Evolutionary conservation across 164 flowering plant genomes (phyloP).

Genomic region (Berberis thunbergii): DNA sequence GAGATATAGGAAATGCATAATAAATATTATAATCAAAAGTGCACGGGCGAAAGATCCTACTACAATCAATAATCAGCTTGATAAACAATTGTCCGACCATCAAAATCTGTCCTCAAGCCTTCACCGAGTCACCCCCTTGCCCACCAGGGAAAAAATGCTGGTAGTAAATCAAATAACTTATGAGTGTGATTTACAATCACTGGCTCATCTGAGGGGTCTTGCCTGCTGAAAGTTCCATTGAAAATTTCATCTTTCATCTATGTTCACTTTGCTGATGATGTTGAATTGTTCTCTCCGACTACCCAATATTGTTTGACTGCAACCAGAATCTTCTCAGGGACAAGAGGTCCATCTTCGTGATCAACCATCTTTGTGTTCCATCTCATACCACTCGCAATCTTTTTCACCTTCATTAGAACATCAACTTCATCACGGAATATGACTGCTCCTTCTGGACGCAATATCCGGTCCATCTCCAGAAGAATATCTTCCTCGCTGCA

Average conservation of each 20-base stretch:
- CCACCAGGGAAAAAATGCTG: slow-evolving; percentile 2
- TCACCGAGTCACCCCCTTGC: background rate
- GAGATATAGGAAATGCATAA: background rate
- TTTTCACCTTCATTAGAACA: slow-evolving; percentile 58
- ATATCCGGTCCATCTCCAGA: slow-evolving; percentile 84
- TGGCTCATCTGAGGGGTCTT: background rate
- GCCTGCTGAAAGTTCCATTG: background rate
- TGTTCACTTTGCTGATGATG: slow-evolving; percentile 16
- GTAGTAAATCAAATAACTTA: background rate
- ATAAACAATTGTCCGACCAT: slow-evolving; percentile 2
- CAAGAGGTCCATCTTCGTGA: slow-evolving; percentile 88
- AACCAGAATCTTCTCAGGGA: slow-evolving; percentile 63
- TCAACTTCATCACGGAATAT: slow-evolving; percentile 83
- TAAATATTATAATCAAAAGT: background rate
- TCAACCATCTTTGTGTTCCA: slow-evolving; percentile 80
- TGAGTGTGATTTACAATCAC: background rate
- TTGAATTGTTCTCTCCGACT: slow-evolving; percentile 32
- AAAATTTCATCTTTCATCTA: slow-evolving; percentile 16
- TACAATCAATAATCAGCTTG: background rate
- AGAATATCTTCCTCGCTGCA: slow-evolving; percentile 73
- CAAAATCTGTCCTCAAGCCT: background rate
- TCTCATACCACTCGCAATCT: slow-evolving; percentile 58
- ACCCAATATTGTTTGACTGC: slow-evolving; percentile 90
- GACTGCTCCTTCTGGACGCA: slow-evolving; percentile 90
- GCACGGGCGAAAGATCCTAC: background rate